Conservation (phyloP, 2,329 filamentous ascomycete species). For the Aureobasidium sp. region DNA sequence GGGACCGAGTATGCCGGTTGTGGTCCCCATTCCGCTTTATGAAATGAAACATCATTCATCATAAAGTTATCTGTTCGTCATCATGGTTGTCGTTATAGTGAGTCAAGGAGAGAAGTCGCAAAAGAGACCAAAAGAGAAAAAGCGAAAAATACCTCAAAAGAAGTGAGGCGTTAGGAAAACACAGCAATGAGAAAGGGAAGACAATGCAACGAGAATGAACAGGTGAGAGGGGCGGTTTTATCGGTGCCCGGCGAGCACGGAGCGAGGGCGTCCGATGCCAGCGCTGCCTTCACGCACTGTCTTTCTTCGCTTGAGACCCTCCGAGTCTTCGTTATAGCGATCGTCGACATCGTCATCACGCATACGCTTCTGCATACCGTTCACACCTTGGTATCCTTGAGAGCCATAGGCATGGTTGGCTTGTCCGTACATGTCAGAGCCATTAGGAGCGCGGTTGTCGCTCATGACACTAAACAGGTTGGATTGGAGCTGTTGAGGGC, state of each 20-base stretch:
- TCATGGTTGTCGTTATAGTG: conserved; percentile 15
- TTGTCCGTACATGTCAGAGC: conserved; percentile 48
- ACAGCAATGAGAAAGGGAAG: conserved; percentile 1
- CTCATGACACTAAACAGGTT: conserved; percentile 87
- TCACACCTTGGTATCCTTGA: conserved; percentile 57
- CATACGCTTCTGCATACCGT: conserved; percentile 16
- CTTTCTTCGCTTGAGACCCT: conserved; percentile 57
- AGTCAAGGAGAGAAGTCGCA: neutral
- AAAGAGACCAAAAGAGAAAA: neutral
- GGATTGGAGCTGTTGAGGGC: conserved; percentile 56
- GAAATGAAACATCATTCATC: conserved; percentile 17
- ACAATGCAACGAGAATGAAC: neutral
- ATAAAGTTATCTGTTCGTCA: conserved; percentile 16
- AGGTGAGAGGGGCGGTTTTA: neutral
- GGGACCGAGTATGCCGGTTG: conserved; percentile 4
- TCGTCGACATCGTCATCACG: conserved; percentile 47
- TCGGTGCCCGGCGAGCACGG: conserved; percentile 9
- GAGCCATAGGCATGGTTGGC: conserved; percentile 46
- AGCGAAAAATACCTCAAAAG: neutral
- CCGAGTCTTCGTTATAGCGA: conserved; percentile 55
- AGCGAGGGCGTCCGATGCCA: conserved; percentile 8
- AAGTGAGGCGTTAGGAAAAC: neutral
- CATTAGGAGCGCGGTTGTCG: conserved; percentile 65
- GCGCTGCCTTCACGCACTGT: conserved; percentile 16
- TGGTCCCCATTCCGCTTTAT: conserved; percentile 12